Evolutionary conservation across 257 asterid species (phyloP).

Genomic region (Penstemon davidsonii): DNA sequence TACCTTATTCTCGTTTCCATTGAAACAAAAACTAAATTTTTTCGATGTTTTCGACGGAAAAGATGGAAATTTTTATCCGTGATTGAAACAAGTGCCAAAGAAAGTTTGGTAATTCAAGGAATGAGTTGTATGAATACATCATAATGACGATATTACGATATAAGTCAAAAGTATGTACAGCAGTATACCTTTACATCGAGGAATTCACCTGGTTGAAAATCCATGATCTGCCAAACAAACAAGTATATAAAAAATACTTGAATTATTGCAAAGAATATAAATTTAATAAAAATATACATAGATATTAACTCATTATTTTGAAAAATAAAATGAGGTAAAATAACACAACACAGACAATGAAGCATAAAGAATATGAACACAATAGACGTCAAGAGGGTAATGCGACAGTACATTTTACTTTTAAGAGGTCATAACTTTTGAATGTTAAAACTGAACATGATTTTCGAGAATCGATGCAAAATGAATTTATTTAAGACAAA

Average conservation of each 20-base stretch:
- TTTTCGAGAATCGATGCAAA: background rate
- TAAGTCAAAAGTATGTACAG: background rate
- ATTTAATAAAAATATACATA: background rate
- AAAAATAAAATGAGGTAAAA: background rate
- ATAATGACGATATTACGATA: too few relatives aligned
- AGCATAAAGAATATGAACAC: background rate
- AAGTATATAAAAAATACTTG: background rate
- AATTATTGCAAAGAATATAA: background rate
- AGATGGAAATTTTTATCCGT: too few relatives aligned
- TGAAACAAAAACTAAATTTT: too few relatives aligned
- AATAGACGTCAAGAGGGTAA: background rate
- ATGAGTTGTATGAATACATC: too few relatives aligned
- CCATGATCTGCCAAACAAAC: conserved; percentile 72
- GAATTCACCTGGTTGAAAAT: conserved; percentile 96
- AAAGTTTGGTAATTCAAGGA: too few relatives aligned
- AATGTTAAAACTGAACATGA: background rate
- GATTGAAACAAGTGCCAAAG: too few relatives aligned
- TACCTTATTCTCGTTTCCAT: too few relatives aligned
- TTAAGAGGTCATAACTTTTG: background rate
- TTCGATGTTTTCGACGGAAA: too few relatives aligned
- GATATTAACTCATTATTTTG: background rate
- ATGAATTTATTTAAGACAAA: background rate
- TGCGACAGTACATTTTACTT: background rate
- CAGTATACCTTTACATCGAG: conserved; percentile 84
- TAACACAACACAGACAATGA: background rate